Conservation (phyloP, 805 yeast genomes). For the Teunomyces stri region DNA sequence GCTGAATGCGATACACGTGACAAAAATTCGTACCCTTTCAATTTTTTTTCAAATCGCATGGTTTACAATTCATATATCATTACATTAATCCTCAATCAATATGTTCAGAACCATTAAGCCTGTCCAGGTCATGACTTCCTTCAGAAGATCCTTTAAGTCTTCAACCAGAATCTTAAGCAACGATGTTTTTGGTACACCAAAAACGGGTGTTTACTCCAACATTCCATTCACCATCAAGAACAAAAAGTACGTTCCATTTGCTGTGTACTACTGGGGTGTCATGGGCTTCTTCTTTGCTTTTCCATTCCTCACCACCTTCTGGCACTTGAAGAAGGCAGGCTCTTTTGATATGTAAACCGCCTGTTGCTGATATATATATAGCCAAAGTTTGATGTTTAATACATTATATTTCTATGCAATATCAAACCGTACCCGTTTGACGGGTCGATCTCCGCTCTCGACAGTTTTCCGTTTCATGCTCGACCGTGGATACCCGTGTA, state of each 20-base stretch:
- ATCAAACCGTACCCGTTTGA: slow-evolving; percentile 33
- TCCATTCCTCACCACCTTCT: slow-evolving; percentile 78
- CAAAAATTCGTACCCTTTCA: not conserved
- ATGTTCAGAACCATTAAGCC: slow-evolving; percentile 16
- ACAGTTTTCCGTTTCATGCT: slow-evolving; percentile 6
- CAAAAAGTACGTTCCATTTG: slow-evolving; percentile 82
- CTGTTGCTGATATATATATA: not conserved
- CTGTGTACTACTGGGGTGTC: slow-evolving; percentile 76
- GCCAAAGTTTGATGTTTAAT: not conserved
- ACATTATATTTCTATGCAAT: slow-evolving; percentile 4
- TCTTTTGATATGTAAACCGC: slow-evolving; percentile 8
- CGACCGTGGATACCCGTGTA: slow-evolving; percentile 4
- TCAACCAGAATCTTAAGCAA: slow-evolving; percentile 39
- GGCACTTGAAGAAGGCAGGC: slow-evolving; percentile 89
- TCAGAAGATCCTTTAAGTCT: slow-evolving; percentile 43
- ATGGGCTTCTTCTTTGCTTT: slow-evolving; percentile 43
- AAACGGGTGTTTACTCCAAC: slow-evolving; percentile 80
- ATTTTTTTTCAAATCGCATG: not conserved
- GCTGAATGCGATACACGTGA: not conserved
- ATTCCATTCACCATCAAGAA: slow-evolving; percentile 91
- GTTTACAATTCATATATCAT: not conserved
- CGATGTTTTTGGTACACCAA: slow-evolving; percentile 36
- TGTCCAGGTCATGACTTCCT: slow-evolving; percentile 12
- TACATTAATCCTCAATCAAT: not conserved
- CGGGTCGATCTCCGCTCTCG: not conserved